These are phyloP conservation scores for Stentor roeselii DNA, from an alignment of 73 alveolate species.

Conservation along the genomic window DNA sequence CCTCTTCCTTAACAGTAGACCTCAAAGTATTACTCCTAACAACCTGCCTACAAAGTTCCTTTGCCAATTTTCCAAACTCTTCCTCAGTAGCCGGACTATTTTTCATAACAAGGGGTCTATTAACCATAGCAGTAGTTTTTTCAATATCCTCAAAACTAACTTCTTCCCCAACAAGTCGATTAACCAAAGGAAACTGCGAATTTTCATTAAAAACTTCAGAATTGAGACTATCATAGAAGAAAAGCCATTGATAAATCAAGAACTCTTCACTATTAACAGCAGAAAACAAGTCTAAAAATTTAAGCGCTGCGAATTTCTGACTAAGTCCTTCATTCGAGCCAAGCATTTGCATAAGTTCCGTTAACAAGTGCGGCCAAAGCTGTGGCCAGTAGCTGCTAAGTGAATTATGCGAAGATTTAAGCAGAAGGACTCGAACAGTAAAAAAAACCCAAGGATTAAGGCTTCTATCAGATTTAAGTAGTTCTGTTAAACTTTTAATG, in stretches of 20 bases:
- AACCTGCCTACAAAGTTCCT: not conserved
- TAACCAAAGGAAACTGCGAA: not conserved
- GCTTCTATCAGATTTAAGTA: not conserved
- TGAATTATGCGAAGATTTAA: not conserved
- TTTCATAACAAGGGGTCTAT: not conserved
- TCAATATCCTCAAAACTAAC: not conserved
- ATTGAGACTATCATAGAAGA: not conserved
- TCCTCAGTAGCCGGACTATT: not conserved
- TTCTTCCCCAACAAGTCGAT: not conserved
- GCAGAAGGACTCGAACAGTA: not conserved
- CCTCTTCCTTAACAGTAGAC: not conserved
- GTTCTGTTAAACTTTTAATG: not conserved
- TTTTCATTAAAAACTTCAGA: not conserved
- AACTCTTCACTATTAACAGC: slow-evolving; percentile 17
- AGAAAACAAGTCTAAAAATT: slow-evolving; percentile 20
- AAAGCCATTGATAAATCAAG: slow-evolving; percentile 16
- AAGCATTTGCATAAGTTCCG: slow-evolving; percentile 19
- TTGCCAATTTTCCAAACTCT: not conserved
- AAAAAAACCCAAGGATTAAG: slow-evolving; percentile 20
- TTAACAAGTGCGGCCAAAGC: slow-evolving; percentile 17
- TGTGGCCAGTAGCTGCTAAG: slow-evolving; percentile 2
- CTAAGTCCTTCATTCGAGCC: not conserved
- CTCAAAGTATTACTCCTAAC: not conserved
- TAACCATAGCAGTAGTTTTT: not conserved
- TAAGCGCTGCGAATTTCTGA: not conserved